Base-by-base conservation (phyloP, 2,329 filamentous ascomycete genomes). In the Aspergillus hortae region DNA sequence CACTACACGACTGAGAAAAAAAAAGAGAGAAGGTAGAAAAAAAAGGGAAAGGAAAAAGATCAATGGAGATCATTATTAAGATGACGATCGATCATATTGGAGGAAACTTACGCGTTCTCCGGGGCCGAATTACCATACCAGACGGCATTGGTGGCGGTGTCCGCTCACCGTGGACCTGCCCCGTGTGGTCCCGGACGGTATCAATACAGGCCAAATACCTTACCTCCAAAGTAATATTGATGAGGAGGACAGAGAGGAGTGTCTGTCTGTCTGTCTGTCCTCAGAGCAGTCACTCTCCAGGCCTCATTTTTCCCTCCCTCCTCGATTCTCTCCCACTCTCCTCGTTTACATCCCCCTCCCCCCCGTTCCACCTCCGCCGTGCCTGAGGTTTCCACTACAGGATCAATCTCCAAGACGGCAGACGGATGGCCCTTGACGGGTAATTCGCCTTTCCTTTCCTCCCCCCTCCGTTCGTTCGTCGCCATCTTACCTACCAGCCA, bases 401-500 rank as follows among this genome's bases (percentile, higher is more conserved):
- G 35, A 17, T n/a, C 35, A 38, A 51, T 50, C 35, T 48, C 45
- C 41, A 41, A 38, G 35, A 38, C 35, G 35, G 15, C 35, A 38
- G 14, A 38, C 35, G 35, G 35, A 38, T 38, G 48, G 44, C 51
- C 41, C 48, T 51, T 42, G 11, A 11, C 15, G 15, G 40, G 15
- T 42, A 42, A 23, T n/a, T 19, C 19, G 49, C 46, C 49, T 57
- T 48, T 33, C 45, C 40, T 49, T 48, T 33, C 45, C 38, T 49
- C 44, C 48, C 58, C 46, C 40, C 41, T 54, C 52, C 57, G 43
- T 51, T 58, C 53, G 55, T 59, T 59, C 52, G 50, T 38, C 35
- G 35, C 53, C 53, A 42, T 55, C 53, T 36, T 45, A 49, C 41
- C 14, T 19, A 36, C 36, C 44, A 15, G 43, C 44, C 14, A 10